Evolutionary conservation across 2,329 filamentous ascomycete species (phyloP), one percentile per base, ranked within the genome.

Genomic region (Graphilbum ipis-grandicollis): DNA sequence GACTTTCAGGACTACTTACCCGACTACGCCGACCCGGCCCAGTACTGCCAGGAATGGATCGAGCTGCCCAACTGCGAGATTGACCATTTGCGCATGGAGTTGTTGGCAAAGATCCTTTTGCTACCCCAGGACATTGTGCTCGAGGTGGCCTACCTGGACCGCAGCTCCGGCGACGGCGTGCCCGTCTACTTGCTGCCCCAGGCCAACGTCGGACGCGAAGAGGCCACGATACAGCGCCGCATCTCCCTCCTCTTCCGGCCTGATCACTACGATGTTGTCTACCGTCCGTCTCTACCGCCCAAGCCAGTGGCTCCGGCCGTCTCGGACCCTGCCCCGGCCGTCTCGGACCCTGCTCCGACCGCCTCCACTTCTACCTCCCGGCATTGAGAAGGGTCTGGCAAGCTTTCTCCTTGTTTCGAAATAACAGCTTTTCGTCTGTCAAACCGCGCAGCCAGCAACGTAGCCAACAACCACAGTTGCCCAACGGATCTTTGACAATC

Each of bases 251-350:
- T 65, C 50, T 86, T 60, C 68, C 75, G 61, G 52, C 92, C 62
- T 31, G 84, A 83, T 41, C 90, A 96, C 57, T 98, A 96, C 56
- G 90, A 96, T 55, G 76, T 98, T 42, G 67, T 96, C 25, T 98
- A 98, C 45, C 52, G 43, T 38, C 44, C 50, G 39, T 41, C 39
- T 1, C 36, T 36, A 2, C 17, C 19, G 12, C 19, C 33, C 4
- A 13, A 15, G 18, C 4, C 8, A 9, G 28, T 39, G 1, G 38
- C 36, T 9, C 34, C 33, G 12, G 33, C 37, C n/a, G 29, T 13
- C 29, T 6, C 6, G 5, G 29, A 31, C 29, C 5, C 21, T 23
- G 21, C 21, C 21, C 6, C 26, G 8, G 26, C 26, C 12, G 26
- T 13, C 26, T 28, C 26, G 26, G 10, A 5, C 14, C 14, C 14